These are phyloP conservation scores for Talinum fruticosum DNA, from an alignment of 148 eudicot genomes.

Conservation along the genomic window DNA sequence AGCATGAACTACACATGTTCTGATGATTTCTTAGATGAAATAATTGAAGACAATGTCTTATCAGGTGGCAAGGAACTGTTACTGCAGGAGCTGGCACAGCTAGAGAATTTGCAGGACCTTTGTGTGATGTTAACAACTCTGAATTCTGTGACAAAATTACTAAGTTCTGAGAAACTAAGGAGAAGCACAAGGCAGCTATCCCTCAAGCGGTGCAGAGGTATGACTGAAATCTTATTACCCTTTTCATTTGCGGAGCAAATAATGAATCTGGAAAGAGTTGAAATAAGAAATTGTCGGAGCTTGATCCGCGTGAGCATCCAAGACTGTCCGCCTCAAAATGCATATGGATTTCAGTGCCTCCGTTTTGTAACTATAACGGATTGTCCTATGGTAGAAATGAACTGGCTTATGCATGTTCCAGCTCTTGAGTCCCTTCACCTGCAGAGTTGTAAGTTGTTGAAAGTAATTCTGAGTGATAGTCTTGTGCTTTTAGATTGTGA, in stretches of 20 bases:
- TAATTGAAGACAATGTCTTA: conserved; percentile 9
- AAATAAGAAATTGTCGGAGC: neutral
- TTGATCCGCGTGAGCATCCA: neutral
- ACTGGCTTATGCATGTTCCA: conserved; percentile 4
- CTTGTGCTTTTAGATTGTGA: conserved; percentile 8
- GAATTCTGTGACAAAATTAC: neutral
- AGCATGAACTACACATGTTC: conserved; percentile 5
- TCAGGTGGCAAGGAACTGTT: conserved; percentile 23
- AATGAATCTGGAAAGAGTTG: conserved; percentile 5
- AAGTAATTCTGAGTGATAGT: conserved; percentile 2
- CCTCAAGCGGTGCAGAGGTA: neutral
- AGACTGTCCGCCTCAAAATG: neutral
- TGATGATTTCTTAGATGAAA: conserved; percentile 1
- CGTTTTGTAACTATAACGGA: conserved; percentile 8
- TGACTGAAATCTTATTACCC: neutral
- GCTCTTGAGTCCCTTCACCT: conserved; percentile 6
- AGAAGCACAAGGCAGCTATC: neutral
- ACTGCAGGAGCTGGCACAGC: conserved; percentile 11
- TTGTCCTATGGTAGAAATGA: conserved; percentile 5
- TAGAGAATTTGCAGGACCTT: conserved; percentile 18
- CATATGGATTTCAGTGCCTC: neutral
- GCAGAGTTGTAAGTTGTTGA: conserved; percentile 1
- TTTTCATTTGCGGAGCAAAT: conserved; percentile 12
- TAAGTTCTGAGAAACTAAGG: conserved; percentile 2
- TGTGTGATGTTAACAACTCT: conserved; percentile 11